Base-by-base conservation (phyloP, 495 filamentous ascomycete genomes). In the Neurospora tetraspora region DNA sequence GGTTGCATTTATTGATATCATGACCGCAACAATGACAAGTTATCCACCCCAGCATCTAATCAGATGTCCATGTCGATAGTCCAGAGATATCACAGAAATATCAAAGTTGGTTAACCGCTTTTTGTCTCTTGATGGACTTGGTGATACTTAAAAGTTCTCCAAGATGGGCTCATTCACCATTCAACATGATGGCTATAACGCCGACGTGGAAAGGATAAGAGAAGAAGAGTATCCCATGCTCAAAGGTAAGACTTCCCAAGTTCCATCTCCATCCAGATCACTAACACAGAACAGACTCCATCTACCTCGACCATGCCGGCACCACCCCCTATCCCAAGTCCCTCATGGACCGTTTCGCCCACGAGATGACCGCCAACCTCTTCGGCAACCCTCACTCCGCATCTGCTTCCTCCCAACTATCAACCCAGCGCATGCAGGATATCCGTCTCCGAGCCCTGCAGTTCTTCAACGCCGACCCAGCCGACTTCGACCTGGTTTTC, bases 291-390 rank as follows among this genome's bases (percentile, higher is more conserved):
- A 31, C 74, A 96, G 93, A 86, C 71, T 87, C 89, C 9, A 87
- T 91, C 70, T 98, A 98, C 78, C 90, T 98, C 36, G 95, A 98
- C 76, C 94, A 98, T 90, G 95, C 94, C 2, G 94, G 93, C 27
- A 93, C 93, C 14, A 96, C 95, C 0, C 83, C 89, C 2, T 95
- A 93, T 79, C 82, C 93, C 34, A 94, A 91, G 77, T 95, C 93
- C 38, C 83, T 94, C 39, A 91, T 98, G 73, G 91, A 96, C 71
- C 84, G 84, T 11, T 97, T 94, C 81, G 88, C 90, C 11, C 77
- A 81, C 4, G 91, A 96, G 71, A 91, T 97, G 84, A 91, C 88
- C 12, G 84, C 89, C 2, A 92, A 91, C 81, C 83, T 98, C 3
- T 93, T 93, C 77, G 95, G 95, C 12, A 98, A 98, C 75, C 94